Base-by-base conservation (phyloP, 208 protist genomes). In the Blechomonas ayalai region DNA sequence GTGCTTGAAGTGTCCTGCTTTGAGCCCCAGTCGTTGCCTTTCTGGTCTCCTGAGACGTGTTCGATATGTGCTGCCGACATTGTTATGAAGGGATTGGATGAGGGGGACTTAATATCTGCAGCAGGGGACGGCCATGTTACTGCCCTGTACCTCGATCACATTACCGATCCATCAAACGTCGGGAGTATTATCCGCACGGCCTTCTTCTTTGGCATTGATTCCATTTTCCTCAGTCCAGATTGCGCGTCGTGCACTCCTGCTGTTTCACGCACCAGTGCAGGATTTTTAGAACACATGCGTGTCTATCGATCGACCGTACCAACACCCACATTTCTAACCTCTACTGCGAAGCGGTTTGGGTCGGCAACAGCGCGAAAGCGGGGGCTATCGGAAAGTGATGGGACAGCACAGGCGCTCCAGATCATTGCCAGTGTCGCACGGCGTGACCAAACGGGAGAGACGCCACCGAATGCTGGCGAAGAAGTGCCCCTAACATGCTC, bases 141-240 rank as follows among this genome's bases (percentile, higher is more conserved):
- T 9, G 51, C 85, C 0, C 39, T 91, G 19, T 86, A 72, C 41
- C 66, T 91, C 12, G 82, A 91, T 56, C 73, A 67, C 55, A 58
- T 91, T 18, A 55, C 87, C 16, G 82, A 91, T 53, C 82, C 82
- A 6, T 64, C 59, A 37, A 91, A 91, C 58, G 54, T 91, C 10
- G 82, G 82, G 12, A 60, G 52, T 38, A 77, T 91, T 27, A 61
- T 84, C 13, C 73, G 82, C 47, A 79, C 71, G 1, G 70, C 71
- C 1, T 91, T 73, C 48, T 91, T 83, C 29, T 73, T 78, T 29
- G 78, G 78, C 1, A 52, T 91, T 10, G 59, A 69, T 32, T 37
- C 77, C 32, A 56, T 91, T 29, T 49, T 91, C 15, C 49, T 91
- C 16, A 82, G 77, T 38, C 47, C 40, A 12, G 71, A 85, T 45